Evolutionary conservation across 1,139 yeast genomes (phyloP).

Genomic region (Tardiomyces depauwii): DNA sequence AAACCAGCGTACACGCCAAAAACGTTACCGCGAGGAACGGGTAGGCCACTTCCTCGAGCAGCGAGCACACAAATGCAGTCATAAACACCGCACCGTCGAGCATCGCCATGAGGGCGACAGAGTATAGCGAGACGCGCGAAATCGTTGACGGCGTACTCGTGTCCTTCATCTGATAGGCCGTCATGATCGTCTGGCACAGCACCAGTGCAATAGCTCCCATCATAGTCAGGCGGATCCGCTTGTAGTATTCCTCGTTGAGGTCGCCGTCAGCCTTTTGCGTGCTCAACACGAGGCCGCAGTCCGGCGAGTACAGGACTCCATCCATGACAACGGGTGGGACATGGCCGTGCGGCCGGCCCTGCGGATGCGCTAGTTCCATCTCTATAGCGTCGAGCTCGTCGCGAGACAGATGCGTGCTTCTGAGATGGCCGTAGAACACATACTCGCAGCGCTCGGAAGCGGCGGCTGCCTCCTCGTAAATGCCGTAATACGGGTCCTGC

Average conservation of each 20-base stretch:
- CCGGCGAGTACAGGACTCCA: conserved; percentile 73
- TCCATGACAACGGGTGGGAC: conserved; percentile 47
- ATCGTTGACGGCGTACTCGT: conserved; percentile 74
- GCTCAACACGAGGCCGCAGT: conserved; percentile 59
- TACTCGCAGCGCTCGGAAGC: conserved; percentile 51
- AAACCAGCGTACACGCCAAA: conserved; percentile 55
- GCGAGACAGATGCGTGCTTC: conserved; percentile 42
- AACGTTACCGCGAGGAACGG: conserved; percentile 64
- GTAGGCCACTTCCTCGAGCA: conserved; percentile 46
- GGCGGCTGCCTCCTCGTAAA: conserved; percentile 12
- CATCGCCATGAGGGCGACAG: conserved; percentile 42
- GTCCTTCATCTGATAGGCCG: conserved; percentile 55
- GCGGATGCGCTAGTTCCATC: conserved; percentile 56
- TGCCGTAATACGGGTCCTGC: conserved; percentile 15
- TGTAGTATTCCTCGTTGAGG: conserved; percentile 26
- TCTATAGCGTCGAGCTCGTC: conserved; percentile 53
- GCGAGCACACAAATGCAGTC: conserved; percentile 47
- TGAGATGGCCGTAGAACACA: conserved; percentile 55
- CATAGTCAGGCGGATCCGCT: conserved; percentile 13
- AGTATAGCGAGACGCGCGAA: conserved; percentile 55
- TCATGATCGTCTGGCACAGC: conserved; percentile 36
- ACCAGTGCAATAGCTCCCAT: conserved; percentile 37
- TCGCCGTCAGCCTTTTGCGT: conserved; percentile 31
- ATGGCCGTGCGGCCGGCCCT: conserved; percentile 58
- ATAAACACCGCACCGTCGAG: conserved; percentile 62